These are phyloP conservation scores for Ascochyta rabiei DNA, from an alignment of 2,329 filamentous ascomycete species.

Conservation along the genomic window DNA sequence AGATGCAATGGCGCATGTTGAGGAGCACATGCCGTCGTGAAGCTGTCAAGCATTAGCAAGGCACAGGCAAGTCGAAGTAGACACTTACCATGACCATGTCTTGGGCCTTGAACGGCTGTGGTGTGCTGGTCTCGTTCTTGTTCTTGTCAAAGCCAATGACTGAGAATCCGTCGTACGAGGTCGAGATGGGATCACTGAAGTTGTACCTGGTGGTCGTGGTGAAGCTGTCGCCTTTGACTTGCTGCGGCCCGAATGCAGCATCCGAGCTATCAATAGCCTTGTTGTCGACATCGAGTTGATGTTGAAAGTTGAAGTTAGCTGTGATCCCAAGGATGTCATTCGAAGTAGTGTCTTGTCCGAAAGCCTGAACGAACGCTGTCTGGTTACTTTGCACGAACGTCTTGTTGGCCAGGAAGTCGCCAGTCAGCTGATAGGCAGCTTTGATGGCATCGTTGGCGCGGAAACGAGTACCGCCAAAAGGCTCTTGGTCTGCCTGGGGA, in stretches of 20 bases:
- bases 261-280: conserved; percentile 41
- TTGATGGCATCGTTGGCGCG: conserved; percentile 53
- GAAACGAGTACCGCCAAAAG: conserved; percentile 55
- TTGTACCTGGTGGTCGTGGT: conserved; percentile 48
- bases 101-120: conserved; percentile 46
- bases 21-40: conserved; percentile 54
- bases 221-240: conserved; percentile 41
- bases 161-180: conserved; percentile 37
- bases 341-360: conserved; percentile 26
- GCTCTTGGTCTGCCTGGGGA: conserved; percentile 49
- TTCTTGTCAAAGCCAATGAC: conserved; percentile 42
- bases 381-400: conserved; percentile 38
- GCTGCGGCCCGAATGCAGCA: conserved; percentile 46
- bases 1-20: conserved; percentile 55
- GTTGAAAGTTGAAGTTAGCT: conserved; percentile 42
- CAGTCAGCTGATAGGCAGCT: conserved; percentile 39
- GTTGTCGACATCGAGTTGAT: conserved; percentile 39
- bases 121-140: conserved; percentile 35
- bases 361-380: conserved; percentile 35
- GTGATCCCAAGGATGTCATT: conserved; percentile 35
- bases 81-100: conserved; percentile 48
- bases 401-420: conserved; percentile 37
- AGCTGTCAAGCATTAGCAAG: conserved; percentile 25
- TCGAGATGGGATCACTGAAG: conserved; percentile 40
- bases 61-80: background rate